These are phyloP conservation scores for Xylaria arbuscula DNA, from an alignment of 2,329 filamentous ascomycete genomes.

Conservation along the genomic window DNA sequence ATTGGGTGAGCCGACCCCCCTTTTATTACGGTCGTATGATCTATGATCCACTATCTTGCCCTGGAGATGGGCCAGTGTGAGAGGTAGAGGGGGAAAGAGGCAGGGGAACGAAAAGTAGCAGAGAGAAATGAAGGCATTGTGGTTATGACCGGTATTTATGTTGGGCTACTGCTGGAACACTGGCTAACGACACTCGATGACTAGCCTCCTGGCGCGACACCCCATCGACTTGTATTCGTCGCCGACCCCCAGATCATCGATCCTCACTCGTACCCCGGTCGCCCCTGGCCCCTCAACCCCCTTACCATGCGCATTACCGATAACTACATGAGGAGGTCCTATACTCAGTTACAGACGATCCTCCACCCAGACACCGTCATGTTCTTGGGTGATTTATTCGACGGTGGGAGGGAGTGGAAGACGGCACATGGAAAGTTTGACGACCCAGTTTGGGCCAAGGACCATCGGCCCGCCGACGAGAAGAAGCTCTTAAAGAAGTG, in stretches of 20 bases:
- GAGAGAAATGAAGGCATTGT: not conserved
- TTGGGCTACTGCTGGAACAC: not conserved
- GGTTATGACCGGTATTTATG: slow-evolving; percentile 5
- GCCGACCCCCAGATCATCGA: slow-evolving; percentile 94
- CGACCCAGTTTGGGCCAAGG: slow-evolving; percentile 68
- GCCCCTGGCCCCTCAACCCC: slow-evolving; percentile 69
- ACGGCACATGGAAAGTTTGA: slow-evolving; percentile 70
- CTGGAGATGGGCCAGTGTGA: not conserved
- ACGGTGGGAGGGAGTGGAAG: slow-evolving; percentile 95
- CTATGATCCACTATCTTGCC: not conserved
- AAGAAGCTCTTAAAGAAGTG: slow-evolving; percentile 70
- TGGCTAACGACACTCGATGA: slow-evolving; percentile 31
- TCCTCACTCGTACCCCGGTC: slow-evolving; percentile 91
- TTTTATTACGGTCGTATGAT: not conserved
- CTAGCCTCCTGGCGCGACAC: slow-evolving; percentile 80
- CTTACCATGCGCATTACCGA: slow-evolving; percentile 76
- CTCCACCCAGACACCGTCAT: slow-evolving; percentile 88
- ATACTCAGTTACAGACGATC: slow-evolving; percentile 77
- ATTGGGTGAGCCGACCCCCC: slow-evolving; percentile 74
- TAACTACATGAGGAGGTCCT: slow-evolving; percentile 87
- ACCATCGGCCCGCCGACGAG: slow-evolving; percentile 63
- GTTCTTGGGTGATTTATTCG: slow-evolving; percentile 94
- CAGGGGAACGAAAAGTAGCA: not conserved
- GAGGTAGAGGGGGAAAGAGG: not conserved
- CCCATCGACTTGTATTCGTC: slow-evolving; percentile 85